Evolutionary conservation across 75 land plant species (phyloP).

Genomic region (Picea glauca): DNA sequence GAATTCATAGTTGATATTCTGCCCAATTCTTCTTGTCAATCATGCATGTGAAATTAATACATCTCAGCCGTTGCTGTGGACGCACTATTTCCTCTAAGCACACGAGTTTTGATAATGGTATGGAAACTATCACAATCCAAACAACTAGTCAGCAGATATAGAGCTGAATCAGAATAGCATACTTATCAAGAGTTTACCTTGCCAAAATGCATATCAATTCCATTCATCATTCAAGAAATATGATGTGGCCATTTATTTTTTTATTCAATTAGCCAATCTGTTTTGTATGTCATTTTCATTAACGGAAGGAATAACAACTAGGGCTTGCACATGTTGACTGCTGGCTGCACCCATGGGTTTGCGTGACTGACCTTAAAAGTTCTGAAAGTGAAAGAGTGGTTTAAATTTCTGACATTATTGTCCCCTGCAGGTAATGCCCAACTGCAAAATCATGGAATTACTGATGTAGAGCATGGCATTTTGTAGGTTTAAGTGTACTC

Average conservation of each 20-base stretch:
- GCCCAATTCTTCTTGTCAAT: too few species aligned
- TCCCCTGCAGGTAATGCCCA: not conserved
- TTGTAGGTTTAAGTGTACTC: not conserved
- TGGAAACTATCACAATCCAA: not conserved
- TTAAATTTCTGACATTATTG: not conserved
- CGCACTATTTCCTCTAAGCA: not conserved
- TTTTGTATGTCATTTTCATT: not conserved
- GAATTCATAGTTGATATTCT: too few species aligned
- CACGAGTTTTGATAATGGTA: not conserved
- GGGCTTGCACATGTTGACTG: not conserved
- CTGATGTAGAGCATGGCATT: not conserved
- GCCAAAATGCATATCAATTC: not conserved
- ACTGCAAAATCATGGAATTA: not conserved
- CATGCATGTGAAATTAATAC: too few species aligned
- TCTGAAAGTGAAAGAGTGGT: not conserved
- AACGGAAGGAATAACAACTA: not conserved
- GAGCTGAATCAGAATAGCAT: not conserved
- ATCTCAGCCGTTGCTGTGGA: not conserved
- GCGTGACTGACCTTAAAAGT: not conserved
- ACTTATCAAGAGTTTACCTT: not conserved
- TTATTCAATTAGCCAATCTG: not conserved
- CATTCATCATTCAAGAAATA: not conserved
- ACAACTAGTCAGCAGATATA: not conserved
- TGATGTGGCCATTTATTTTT: not conserved
- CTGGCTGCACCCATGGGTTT: not conserved